These are phyloP conservation scores for Boletus rufocinnamomeus DNA, from an alignment of 768 basidiomycete species.

Conservation along the genomic window DNA sequence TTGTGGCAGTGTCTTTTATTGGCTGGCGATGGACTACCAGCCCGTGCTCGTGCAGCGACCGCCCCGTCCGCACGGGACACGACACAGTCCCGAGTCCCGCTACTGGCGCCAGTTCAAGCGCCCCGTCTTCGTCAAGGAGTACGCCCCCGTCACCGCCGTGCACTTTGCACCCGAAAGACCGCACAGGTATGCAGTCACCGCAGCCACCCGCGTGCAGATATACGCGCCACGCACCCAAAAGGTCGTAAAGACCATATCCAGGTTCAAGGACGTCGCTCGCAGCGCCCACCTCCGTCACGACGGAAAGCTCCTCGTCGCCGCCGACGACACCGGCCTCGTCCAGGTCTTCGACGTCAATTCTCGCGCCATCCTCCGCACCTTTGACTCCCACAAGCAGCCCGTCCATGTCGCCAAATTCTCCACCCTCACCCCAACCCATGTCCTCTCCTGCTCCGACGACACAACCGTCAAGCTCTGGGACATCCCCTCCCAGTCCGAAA, in stretches of 20 bases:
- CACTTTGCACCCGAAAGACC: conserved; percentile 89
- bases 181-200: conserved; percentile 94
- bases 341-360: conserved; percentile 95
- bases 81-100: conserved; percentile 72
- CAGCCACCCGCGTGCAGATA: conserved; percentile 90
- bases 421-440: conserved; percentile 70
- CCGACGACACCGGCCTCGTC: conserved; percentile 90
- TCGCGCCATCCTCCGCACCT: conserved; percentile 87
- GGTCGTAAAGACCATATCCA: conserved; percentile 91
- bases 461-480: conserved; percentile 95
- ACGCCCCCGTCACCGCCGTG: conserved; percentile 91
- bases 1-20: background rate
- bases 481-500: conserved; percentile 81
- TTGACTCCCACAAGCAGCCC: conserved; percentile 94
- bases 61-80: conserved; percentile 55
- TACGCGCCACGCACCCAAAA: conserved; percentile 97
- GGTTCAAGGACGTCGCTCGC: conserved; percentile 95
- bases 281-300: conserved; percentile 88
- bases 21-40: conserved; percentile 70
- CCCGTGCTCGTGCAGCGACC: conserved; percentile 65
- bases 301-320: conserved; percentile 93
- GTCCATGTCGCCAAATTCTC: conserved; percentile 96
- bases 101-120: conserved; percentile 88
- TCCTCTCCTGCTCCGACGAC: conserved; percentile 96
- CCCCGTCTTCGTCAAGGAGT: conserved; percentile 96